Evolutionary conservation across 495 filamentous ascomycete genomes (phyloP), one percentile per base, ranked within the genome.

Genomic region (Penicillium turbatum): DNA sequence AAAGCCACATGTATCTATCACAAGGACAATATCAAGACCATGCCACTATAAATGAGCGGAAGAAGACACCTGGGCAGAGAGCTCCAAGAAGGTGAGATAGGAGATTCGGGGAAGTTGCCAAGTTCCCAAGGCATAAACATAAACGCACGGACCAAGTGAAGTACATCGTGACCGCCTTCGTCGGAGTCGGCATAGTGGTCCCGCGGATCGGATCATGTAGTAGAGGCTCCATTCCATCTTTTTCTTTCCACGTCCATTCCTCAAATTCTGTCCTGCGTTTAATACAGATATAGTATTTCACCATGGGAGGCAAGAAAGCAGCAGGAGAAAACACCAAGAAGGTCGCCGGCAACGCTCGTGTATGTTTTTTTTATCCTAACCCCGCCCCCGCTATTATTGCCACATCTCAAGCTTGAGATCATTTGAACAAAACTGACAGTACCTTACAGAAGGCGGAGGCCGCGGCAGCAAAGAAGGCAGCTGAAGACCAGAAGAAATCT

Each of bases 251-350:
- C 40, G 15, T 35, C 34, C 35, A 39, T 51, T 37, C 7, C 29
- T 37, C 15, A 24, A 12, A 16, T 6, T 34, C 41, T 21, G 26
- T 56, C 16, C 24, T 47, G 15, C 38, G 27, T 38, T 36, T 26
- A 37, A 12, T 27, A 15, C 11, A 11, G 17, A 30, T 3, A 13
- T 26, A 6, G 38, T 40, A 51, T 12, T 37, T 35, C 30, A 72
- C 54, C 43, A 75, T 75, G 72, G 70, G 54, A 60, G 69, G 69
- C 41, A 89, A 89, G 72, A 95, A 90, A 72, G 76, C 72, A 50
- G 75, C 65, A 17, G 81, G 76, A 12, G 88, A 91, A 59, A 88
- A 86, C 73, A 86, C 82, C 62, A 97, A 96, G 78, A 97, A 97
- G 75, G 92, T 76, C 0, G 82, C 82, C 2, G 95, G 93, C 59